phyloP scores from a whole-genome alignment of 805 yeast species.

The Yarrowia sp. region DNA sequence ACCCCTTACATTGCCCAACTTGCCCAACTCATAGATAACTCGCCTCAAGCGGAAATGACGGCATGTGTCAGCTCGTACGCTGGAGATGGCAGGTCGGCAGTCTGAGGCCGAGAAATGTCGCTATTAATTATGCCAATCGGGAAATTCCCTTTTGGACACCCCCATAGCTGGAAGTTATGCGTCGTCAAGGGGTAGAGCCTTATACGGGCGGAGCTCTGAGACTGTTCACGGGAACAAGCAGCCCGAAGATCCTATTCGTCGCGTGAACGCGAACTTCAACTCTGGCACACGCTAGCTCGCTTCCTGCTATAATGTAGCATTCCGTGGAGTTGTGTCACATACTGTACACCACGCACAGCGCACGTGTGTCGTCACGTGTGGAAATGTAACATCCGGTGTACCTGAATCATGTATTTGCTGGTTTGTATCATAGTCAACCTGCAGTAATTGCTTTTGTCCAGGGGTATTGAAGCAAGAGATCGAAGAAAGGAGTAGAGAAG shows the following conservation, averaged over 20 bases:
- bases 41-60: not conserved
- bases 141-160: not conserved
- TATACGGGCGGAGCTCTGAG: too few relatives aligned
- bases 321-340: too few relatives aligned
- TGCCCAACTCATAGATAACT: not conserved
- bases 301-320: too few relatives aligned
- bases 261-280: too few relatives aligned
- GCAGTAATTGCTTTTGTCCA: not conserved
- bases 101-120: constrained; percentile 2
- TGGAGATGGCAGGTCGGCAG: not conserved
- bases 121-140: not conserved
- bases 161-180: too few relatives aligned
- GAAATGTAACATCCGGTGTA: not conserved
- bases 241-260: too few relatives aligned
- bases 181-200: too few relatives aligned
- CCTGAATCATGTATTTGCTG: not conserved
- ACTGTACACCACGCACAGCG: too few relatives aligned
- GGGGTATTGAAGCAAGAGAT: too few relatives aligned
- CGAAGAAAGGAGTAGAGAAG: too few relatives aligned
- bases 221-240: too few relatives aligned
- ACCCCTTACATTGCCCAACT: not conserved
- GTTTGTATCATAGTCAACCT: not conserved
- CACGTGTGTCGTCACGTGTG: not conserved
- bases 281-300: too few relatives aligned
- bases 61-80: not conserved